Base-by-base conservation (phyloP, 495 filamentous ascomycete species). In the Neurospora cerealis region DNA sequence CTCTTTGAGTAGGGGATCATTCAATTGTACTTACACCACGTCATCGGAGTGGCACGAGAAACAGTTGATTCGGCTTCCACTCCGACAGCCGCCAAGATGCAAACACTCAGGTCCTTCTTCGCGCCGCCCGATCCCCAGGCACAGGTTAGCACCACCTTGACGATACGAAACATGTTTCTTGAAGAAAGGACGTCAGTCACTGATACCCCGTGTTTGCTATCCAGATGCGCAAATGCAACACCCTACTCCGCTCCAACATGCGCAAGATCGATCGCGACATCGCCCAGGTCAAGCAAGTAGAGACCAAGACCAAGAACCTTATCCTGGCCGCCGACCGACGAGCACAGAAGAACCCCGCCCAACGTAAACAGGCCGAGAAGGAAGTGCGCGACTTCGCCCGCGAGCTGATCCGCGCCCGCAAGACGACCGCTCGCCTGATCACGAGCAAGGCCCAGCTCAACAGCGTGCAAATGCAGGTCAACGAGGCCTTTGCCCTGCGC, bases 211-310 rank as follows among this genome's bases (percentile, higher is more conserved):
- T 70, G n/a, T 70, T 69, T 41, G 37, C 69, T 42, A 48, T n/a
- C 32, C 73, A 97, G 95, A 92, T 95, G 86, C 90, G 95, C 73
- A 98, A 98, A 92, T 98, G 96, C 81, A 98, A 98, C 84, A 83
- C 88, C 72, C 89, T 99, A 73, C 92, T 99, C 77, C 93, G 96
- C 71, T 81, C 88, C 78, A 98, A 99, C 84, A 92, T 93, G 72
- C 93, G 96, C 76, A 95, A 97, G 80, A 90, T 99, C 74, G 96
- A 99, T 81, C 95, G 96, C 77, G 95, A 99, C 83, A 93, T 99
- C 79, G 78, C 85, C 39, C 85, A 90, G 66, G 88, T 96, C 74
- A 93, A 92, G 78, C 74, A 83, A 36, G 87, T 93, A 74, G 96
- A 99, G 75, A 81, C 82, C 77, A 98, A 97, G 83, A 94, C 94